phyloP scores from a whole-genome alignment of 1,284 basidiomycete genomes.

The Hortiboletus rubellus region DNA sequence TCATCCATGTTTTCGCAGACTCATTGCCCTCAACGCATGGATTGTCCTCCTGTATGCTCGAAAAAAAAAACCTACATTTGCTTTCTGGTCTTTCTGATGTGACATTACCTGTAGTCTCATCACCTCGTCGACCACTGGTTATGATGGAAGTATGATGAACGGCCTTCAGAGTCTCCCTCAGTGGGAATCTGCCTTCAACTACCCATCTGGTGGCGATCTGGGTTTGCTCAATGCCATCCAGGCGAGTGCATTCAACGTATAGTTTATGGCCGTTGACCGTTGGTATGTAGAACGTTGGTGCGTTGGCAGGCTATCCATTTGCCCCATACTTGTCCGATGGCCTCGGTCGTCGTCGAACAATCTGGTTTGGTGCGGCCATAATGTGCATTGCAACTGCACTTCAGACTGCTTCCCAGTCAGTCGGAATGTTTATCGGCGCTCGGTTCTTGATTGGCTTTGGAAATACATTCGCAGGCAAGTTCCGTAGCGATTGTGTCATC shows the following conservation, averaged over 20 bases:
- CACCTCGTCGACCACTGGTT: constrained; percentile 76
- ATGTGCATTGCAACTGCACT: constrained; percentile 67
- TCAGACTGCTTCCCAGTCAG: constrained; percentile 69
- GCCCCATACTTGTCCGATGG: constrained; percentile 72
- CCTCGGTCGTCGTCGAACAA: constrained; percentile 60
- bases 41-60: constrained; percentile 59
- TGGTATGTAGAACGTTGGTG: constrained; percentile 58
- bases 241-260: constrained; percentile 37
- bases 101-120: constrained; percentile 49
- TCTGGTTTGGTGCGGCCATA: constrained; percentile 63
- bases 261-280: constrained; percentile 1
- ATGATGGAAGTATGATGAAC: constrained; percentile 79
- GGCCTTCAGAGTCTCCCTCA: constrained; percentile 65
- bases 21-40: constrained; percentile 68
- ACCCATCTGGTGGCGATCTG: constrained; percentile 55
- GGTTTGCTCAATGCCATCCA: constrained; percentile 79
- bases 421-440: constrained; percentile 81
- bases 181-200: constrained; percentile 59
- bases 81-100: constrained; percentile 1
- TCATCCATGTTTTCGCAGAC: constrained; percentile 37
- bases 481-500: background rate
- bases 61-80: too few species aligned
- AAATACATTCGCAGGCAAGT: constrained; percentile 64
- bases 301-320: constrained; percentile 66
- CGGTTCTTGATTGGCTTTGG: constrained; percentile 83